These are phyloP conservation scores for Solanum pennellii DNA, from an alignment of 257 asterid genomes.

Conservation along the genomic window DNA sequence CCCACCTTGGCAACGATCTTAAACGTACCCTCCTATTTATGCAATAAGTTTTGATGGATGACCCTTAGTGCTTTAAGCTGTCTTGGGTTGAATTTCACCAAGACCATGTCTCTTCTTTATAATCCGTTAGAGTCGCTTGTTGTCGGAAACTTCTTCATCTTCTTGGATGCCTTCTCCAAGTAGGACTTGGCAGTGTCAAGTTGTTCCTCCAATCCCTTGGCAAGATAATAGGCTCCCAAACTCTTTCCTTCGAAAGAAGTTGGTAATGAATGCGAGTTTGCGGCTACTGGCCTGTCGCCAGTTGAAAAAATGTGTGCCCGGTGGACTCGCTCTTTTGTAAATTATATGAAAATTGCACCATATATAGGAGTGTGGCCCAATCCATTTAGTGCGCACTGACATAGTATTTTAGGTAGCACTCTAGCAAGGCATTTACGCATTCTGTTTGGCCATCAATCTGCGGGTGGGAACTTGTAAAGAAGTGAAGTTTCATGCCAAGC, in stretches of 20 bases:
- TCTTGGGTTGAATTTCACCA: neutral
- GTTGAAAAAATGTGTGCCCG: fast-evolving
- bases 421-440: neutral
- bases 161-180: neutral
- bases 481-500: neutral
- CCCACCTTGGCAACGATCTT: neutral
- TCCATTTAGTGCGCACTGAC: neutral
- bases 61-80: neutral
- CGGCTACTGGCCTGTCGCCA: neutral
- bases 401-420: neutral
- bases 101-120: neutral
- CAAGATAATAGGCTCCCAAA: neutral
- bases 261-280: neutral
- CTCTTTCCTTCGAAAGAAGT: neutral
- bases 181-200: neutral
- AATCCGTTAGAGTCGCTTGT: neutral
- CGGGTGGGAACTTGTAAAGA: neutral
- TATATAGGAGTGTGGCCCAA: neutral
- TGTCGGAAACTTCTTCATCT: fast-evolving
- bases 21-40: neutral
- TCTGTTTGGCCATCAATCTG: neutral
- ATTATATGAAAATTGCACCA: neutral
- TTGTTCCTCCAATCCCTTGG: fast-evolving
- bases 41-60: neutral
- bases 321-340: neutral